Conservation (phyloP, 1,284 basidiomycete species). For the Ustilago hordei region DNA sequence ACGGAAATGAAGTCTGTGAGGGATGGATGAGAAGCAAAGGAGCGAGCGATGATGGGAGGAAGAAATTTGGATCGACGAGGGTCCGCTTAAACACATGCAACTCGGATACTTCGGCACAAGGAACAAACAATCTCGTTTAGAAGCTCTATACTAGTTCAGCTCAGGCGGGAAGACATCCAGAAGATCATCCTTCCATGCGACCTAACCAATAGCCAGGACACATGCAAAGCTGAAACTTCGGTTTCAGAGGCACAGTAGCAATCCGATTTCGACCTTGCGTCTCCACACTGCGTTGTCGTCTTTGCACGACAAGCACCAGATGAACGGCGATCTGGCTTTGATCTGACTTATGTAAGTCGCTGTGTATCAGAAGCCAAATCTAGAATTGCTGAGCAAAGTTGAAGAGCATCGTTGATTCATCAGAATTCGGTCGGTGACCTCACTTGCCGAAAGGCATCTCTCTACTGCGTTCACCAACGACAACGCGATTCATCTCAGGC, state of each 20-base stretch:
- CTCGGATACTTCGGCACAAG: neutral
- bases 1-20: neutral
- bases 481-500: neutral
- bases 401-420: no score
- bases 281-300: no score
- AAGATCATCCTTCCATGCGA: neutral
- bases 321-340: no score
- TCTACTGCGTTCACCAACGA: neutral
- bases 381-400: no score
- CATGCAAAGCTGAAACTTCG: neutral
- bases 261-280: neutral
- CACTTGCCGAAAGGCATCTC: neutral
- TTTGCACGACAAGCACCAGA: no score
- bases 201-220: neutral
- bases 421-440: neutral
- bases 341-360: no score
- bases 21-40: neutral
- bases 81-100: conserved; percentile 4
- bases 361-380: no score
- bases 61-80: neutral
- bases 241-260: neutral
- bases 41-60: neutral
- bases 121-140: neutral
- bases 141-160: neutral
- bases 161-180: neutral